These are phyloP conservation scores for Hymenoscyphus salicellus DNA, from an alignment of 2,329 filamentous ascomycete genomes.

Conservation along the genomic window DNA sequence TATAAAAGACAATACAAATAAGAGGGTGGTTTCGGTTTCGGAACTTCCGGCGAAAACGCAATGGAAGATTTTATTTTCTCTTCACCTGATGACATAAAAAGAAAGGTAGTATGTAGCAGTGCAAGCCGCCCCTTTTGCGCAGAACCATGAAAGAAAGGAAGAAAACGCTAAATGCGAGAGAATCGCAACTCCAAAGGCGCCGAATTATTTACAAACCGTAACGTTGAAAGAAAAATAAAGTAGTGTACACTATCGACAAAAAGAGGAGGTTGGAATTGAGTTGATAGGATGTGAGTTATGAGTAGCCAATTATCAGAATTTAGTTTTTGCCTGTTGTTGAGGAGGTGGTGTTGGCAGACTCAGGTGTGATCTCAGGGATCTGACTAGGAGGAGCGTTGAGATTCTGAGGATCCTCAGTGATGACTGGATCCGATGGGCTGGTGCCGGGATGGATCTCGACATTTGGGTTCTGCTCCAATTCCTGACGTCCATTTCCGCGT, in stretches of 20 bases:
- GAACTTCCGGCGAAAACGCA: no score
- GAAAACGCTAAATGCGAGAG: not conserved
- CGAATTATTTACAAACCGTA: constrained; percentile 16
- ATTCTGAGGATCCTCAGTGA: constrained; percentile 41
- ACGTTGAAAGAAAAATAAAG: not conserved
- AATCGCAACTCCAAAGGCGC: not conserved
- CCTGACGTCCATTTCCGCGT: constrained; percentile 30
- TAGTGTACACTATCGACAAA: constrained; percentile 20
- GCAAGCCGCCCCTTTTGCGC: not conserved
- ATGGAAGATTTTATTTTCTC: no score
- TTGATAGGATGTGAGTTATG: not conserved
- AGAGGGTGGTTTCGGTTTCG: not conserved
- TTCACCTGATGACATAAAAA: not conserved
- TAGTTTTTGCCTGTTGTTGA: not conserved
- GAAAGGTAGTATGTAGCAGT: not conserved
- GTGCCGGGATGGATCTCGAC: constrained; percentile 50
- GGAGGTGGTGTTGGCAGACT: not conserved
- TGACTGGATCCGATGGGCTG: constrained; percentile 45
- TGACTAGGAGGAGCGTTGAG: constrained; percentile 32
- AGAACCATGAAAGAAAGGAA: not conserved
- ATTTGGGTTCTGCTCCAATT: constrained; percentile 43
- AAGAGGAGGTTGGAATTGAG: not conserved
- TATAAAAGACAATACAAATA: not conserved
- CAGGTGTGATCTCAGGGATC: constrained; percentile 25
- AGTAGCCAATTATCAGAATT: not conserved